Evolutionary conservation across 2,329 filamentous ascomycete species (phyloP).

Genomic region (Trichoderma breve): DNA sequence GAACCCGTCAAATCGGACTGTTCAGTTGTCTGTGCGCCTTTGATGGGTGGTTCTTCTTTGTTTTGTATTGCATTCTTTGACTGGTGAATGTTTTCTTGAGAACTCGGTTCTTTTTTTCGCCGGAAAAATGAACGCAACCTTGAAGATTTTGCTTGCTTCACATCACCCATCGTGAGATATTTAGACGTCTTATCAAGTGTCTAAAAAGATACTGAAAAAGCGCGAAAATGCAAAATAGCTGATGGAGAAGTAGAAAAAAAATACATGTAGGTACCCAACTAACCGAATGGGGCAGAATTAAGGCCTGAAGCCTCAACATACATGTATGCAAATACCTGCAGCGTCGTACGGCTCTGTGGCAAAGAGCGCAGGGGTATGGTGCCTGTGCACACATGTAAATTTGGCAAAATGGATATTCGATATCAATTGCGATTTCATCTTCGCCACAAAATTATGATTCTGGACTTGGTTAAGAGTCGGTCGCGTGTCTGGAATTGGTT

Average conservation of each 20-base stretch:
- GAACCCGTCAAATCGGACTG: background rate
- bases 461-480: no score
- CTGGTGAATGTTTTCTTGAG: background rate
- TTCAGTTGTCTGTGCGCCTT: background rate
- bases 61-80: background rate
- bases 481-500: no score
- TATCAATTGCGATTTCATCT: no score
- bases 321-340: no score
- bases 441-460: no score
- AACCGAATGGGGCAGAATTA: background rate
- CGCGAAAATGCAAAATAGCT: background rate
- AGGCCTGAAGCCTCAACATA: background rate
- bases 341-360: no score
- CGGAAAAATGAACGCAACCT: no score
- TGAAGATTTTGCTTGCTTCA: background rate
- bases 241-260: background rate
- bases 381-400: no score
- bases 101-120: background rate
- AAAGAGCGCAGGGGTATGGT: no score
- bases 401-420: no score
- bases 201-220: background rate
- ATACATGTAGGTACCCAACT: background rate
- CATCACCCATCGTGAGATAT: background rate
- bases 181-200: background rate
- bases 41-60: background rate